Evolutionary conservation across 768 basidiomycete genomes (phyloP).

Genomic region (Phanerochaete sordida): DNA sequence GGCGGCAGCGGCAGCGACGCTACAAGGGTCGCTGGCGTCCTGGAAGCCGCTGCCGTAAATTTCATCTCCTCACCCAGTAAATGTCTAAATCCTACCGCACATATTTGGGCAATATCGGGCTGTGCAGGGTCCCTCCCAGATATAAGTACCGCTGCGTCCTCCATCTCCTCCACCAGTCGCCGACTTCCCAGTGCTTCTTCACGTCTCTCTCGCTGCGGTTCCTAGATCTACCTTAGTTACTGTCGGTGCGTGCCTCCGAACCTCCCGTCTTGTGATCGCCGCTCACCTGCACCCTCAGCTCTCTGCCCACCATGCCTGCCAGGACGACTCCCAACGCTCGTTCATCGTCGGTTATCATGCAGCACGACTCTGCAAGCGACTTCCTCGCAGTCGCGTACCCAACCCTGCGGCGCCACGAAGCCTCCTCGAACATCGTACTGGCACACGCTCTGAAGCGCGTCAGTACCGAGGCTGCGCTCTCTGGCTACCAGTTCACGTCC

Average conservation of each 20-base stretch:
- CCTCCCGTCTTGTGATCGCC: neutral
- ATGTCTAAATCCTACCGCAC: neutral
- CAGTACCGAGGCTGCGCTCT: slow-evolving; percentile 33
- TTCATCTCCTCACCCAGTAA: neutral
- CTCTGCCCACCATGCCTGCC: slow-evolving; percentile 26
- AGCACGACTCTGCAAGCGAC: slow-evolving; percentile 36
- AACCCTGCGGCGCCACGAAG: slow-evolving; percentile 41
- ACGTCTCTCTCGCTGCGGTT: neutral
- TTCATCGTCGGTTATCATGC: slow-evolving; percentile 27
- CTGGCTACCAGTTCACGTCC: slow-evolving; percentile 32
- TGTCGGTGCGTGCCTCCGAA: neutral
- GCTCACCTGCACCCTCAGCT: neutral
- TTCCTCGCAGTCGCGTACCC: slow-evolving; percentile 41
- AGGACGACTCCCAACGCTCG: slow-evolving; percentile 23
- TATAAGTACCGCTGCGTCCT: neutral
- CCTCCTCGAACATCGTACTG: slow-evolving; percentile 49
- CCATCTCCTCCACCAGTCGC: neutral
- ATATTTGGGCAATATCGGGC: neutral
- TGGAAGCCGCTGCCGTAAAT: neutral
- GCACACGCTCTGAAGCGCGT: slow-evolving; percentile 46
- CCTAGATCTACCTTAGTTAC: neutral
- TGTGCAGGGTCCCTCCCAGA: neutral
- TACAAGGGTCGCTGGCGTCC: neutral
- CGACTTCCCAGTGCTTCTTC: neutral
- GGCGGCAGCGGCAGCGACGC: neutral